These are phyloP conservation scores for Pleurotus tuoliensis DNA, from an alignment of 768 basidiomycete species.

Conservation along the genomic window DNA sequence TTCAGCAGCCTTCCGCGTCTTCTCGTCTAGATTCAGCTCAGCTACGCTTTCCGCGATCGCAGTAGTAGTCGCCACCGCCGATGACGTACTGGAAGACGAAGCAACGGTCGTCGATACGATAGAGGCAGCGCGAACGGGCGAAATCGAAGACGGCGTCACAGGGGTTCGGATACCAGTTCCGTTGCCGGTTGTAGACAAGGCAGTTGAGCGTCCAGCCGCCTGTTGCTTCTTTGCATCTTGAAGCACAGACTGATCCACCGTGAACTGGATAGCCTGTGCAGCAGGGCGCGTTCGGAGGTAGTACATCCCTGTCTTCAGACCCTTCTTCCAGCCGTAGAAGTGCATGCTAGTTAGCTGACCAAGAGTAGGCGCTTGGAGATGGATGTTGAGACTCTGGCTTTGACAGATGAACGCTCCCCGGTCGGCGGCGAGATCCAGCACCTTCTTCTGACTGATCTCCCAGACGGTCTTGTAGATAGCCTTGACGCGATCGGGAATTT, in stretches of 20 bases:
- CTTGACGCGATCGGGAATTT: constrained; percentile 87
- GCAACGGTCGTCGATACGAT: background rate
- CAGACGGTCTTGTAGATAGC: constrained; percentile 99
- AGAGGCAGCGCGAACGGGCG: constrained; percentile 19
- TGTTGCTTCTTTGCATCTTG: constrained; percentile 56
- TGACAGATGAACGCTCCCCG: constrained; percentile 98
- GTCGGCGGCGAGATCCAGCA: constrained; percentile 97
- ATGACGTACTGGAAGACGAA: constrained; percentile 16
- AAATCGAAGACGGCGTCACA: constrained; percentile 24
- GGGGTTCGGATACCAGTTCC: constrained; percentile 26
- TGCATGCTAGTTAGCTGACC: constrained; percentile 96
- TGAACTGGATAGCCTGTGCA: constrained; percentile 96
- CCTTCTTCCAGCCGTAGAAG: constrained; percentile 99
- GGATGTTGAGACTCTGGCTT: constrained; percentile 91
- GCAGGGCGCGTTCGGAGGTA: constrained; percentile 95
- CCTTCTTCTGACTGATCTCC: constrained; percentile 99
- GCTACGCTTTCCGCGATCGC: constrained; percentile 18
- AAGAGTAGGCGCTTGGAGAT: constrained; percentile 82
- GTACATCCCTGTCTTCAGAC: constrained; percentile 98
- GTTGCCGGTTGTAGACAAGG: constrained; percentile 16
- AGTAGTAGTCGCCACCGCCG: constrained; percentile 18
- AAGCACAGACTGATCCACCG: constrained; percentile 79
- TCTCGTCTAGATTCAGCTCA: constrained; percentile 42
- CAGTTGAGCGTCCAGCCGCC: constrained; percentile 20
- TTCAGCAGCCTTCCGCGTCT: constrained; percentile 49